Percentiles rank a stretch among this genome's conserved stretches.
phyloP scores from a whole-genome alignment of 1,139 yeast species.

The Geotrichum carabidarum region DNA sequence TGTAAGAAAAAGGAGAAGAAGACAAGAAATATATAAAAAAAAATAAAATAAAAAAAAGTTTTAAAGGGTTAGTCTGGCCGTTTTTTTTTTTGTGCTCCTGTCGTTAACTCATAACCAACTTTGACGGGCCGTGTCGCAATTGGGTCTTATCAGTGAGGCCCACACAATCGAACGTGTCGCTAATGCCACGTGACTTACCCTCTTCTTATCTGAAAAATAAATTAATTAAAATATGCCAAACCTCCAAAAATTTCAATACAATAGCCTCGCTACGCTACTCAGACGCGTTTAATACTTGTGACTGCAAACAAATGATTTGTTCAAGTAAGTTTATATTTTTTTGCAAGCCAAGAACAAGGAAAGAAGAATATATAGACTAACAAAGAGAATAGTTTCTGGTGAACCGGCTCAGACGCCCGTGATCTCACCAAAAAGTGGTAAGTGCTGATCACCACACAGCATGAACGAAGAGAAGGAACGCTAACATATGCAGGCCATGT shows the following conservation, averaged over 20 bases:
- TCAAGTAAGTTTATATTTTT: conserved; percentile 29
- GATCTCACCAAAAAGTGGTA: conserved; percentile 65
- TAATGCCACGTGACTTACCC: not conserved
- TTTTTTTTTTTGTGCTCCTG: too few species aligned
- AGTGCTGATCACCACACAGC: conserved; percentile 6
- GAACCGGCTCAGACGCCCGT: conserved; percentile 65
- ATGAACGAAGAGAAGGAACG: not conserved
- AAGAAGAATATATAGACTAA: not conserved
- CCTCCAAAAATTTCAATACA: conserved; percentile 1
- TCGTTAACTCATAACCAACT: too few species aligned
- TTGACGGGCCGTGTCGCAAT: too few species aligned
- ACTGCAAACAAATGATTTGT: conserved; percentile 28
- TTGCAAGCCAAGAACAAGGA: not conserved
- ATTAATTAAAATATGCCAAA: not conserved
- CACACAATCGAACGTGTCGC: not conserved
- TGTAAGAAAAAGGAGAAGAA: not conserved
- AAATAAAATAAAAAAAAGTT: not conserved
- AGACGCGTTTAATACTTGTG: not conserved
- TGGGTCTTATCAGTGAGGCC: not conserved
- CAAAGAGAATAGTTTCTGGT: conserved; percentile 52
- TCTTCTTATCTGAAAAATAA: not conserved
- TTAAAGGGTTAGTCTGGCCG: not conserved
- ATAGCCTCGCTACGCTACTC: not conserved
- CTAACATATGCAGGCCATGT: conserved; percentile 41
- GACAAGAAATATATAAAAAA: not conserved